These are phyloP conservation scores for Globisporangium apiculatum DNA, from an alignment of 352 stramenopile species.

Conservation along the genomic window DNA sequence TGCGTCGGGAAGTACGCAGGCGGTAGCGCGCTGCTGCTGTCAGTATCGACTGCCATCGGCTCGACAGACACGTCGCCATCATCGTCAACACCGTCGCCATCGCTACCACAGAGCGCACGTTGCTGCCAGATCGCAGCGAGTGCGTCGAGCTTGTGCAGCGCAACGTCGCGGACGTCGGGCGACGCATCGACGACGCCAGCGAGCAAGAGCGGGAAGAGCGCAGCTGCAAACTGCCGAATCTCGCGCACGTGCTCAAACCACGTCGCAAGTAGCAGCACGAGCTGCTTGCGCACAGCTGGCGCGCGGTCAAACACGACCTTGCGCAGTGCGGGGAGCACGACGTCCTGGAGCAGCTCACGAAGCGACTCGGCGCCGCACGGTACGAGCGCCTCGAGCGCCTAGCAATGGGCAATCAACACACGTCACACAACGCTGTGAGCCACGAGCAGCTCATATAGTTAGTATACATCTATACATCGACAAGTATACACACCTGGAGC, in stretches of 20 bases:
- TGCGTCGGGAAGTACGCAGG: constrained; percentile 45
- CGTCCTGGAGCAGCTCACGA: constrained; percentile 68
- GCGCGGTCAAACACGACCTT: constrained; percentile 71
- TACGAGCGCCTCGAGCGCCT: constrained; percentile 59
- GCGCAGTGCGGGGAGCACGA: constrained; percentile 50
- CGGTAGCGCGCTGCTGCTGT: constrained; percentile 10
- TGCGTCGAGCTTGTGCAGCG: constrained; percentile 34
- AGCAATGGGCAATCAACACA: neutral
- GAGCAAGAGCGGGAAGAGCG: constrained; percentile 62
- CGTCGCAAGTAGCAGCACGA: constrained; percentile 41
- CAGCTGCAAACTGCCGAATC: constrained; percentile 52
- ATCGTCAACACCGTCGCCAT: constrained; percentile 17
- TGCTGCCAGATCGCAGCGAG: constrained; percentile 34
- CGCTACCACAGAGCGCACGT: neutral
- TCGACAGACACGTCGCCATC: constrained; percentile 16
- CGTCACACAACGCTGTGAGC: neutral
- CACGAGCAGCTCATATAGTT: neutral
- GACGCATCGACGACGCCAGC: constrained; percentile 64
- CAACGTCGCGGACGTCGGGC: constrained; percentile 41
- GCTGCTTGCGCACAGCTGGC: constrained; percentile 62
- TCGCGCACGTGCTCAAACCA: constrained; percentile 56
- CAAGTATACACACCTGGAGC: constrained; percentile 30
- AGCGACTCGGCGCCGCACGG: constrained; percentile 63
- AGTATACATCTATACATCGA: neutral
- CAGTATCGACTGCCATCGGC: constrained; percentile 27